Evolutionary conservation across 2,329 filamentous ascomycete genomes (phyloP).

Genomic region (Neonectria hederae): DNA sequence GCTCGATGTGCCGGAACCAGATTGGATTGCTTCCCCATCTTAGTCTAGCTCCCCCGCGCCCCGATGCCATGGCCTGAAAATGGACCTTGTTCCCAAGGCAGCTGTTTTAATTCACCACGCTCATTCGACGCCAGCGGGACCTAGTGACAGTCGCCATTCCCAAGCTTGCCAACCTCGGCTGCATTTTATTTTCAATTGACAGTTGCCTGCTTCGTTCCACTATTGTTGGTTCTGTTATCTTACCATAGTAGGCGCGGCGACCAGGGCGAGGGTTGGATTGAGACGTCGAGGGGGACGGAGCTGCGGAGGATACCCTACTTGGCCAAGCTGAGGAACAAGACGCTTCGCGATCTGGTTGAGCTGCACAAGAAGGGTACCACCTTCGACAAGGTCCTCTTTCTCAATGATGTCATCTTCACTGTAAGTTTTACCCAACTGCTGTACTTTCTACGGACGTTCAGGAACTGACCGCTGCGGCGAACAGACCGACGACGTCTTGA

Average conservation of each 20-base stretch:
- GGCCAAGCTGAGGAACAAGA: conserved; percentile 69
- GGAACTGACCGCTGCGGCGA: not conserved
- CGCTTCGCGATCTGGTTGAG: conserved; percentile 66
- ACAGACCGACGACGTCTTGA: conserved; percentile 64
- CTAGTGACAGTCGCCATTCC: conserved; percentile 2
- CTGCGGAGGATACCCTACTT: conserved; percentile 75
- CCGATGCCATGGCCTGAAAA: conserved; percentile 13
- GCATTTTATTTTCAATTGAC: not conserved
- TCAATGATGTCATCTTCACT: conserved; percentile 72
- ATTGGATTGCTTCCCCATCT: not conserved
- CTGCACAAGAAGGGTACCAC: conserved; percentile 59
- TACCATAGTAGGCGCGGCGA: conserved; percentile 47
- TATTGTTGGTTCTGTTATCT: not conserved
- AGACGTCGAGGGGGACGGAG: conserved; percentile 64
- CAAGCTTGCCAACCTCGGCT: not conserved
- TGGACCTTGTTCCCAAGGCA: conserved; percentile 13
- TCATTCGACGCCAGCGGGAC: conserved; percentile 12
- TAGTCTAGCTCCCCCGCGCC: not conserved
- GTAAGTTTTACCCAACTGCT: conserved; percentile 47
- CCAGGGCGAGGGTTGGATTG: conserved; percentile 68
- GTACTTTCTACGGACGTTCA: not conserved
- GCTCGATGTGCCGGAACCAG: not conserved
- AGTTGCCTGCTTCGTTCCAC: not conserved
- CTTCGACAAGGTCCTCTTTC: conserved; percentile 68
- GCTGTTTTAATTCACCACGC: conserved; percentile 12